Evolutionary conservation across 129 eudicot genomes (phyloP), one percentile per base, ranked within the genome.

Genomic region (Solidago caesia): DNA sequence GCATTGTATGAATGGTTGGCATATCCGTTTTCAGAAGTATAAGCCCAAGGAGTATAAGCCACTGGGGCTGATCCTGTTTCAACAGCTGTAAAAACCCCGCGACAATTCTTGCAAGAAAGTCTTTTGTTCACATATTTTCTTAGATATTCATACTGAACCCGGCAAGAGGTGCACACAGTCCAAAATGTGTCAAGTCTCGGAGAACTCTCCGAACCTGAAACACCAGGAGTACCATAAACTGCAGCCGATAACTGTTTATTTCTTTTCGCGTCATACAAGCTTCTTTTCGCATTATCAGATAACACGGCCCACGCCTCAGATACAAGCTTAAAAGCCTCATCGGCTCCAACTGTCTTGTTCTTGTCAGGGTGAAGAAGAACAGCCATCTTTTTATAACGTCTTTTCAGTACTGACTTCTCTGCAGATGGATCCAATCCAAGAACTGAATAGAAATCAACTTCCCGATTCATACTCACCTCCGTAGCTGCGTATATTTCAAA

Each of bases 111-210:
- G 73, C 98, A 93, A 2, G 98, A 90, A 8, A 93, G 97, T 74
- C 87, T 79, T 78, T 93, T 93, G 75, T 90, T 90, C 67, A 93
- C 95, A 76, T 93, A 93, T 68, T 90, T 93, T 79, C 96, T 77
- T 1, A 90, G 91, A 82, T 93, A 93, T 71, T 93, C 98, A 74
- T 93, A 93, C 53, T 93, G 97, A 82, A 93, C 97, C 65, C 88
- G 96, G 82, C 98, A 93, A 11, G 97, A 88, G 25, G 98, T 90
- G 72, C 98, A 93, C 13, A 93, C 87, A 4, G 98, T 93, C 98
- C 97, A 93, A 73, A 93, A 93, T 1, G 97, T 90, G 61, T 90
- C 96, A 1, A 78, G 86, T 44, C 93, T 84, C 62, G 85, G 77
- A 84, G 75, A 80, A 64, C 46, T 77, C 41, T 84, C 84, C 1